Base-by-base conservation (phyloP, 768 basidiomycete species). In the Pleurotus citrinopileatus region DNA sequence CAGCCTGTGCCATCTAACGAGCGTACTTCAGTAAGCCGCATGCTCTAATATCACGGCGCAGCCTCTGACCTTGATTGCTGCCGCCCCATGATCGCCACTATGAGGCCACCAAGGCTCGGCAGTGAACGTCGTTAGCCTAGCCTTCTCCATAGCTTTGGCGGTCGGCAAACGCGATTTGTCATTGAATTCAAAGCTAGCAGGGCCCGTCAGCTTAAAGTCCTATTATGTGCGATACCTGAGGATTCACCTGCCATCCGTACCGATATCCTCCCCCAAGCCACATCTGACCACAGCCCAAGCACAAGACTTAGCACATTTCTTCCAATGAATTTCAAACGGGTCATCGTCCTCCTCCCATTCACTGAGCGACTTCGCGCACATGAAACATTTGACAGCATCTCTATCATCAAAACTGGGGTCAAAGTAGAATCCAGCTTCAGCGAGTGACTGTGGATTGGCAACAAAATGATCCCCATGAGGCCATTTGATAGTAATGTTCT, bases 381-480 rank as follows among this genome's bases (percentile, higher is more conserved):
- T 72, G 66, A 87, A 97, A 67, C 95, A 98, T 3, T 80, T 76
- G 19, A 89, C 93, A 60, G 82, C 86, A 69, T 94, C 91, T 13
- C 73, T 74, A 56, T 87, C 84, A 20, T 83, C 80, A 55, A 73
- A 71, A 58, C 79, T 81, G 0, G 91, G 91, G 57, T 76, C 76
- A 70, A 79, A 94, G 75, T 83, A 95, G 72, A 96, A 98, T 7
- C 95, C 95, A 2, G 95, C 95, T 59, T 88, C 84, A 1, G 95
- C 88, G 13, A 98, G 82, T 3, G 80, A 76, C 51, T 78, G 70
- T 1, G 94, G 86, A 47, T 82, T 94, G 42, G 94, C 87, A 47
- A 72, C 70, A 66, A 83, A 90, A 15, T 72, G 61, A 0, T 67
- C 38, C 0, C 88, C 80, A 59, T 95, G 90, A 0, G 93, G 87